These are phyloP conservation scores for Phytophthora chlamydospora DNA, from an alignment of 352 stramenopile species.

Conservation along the genomic window DNA sequence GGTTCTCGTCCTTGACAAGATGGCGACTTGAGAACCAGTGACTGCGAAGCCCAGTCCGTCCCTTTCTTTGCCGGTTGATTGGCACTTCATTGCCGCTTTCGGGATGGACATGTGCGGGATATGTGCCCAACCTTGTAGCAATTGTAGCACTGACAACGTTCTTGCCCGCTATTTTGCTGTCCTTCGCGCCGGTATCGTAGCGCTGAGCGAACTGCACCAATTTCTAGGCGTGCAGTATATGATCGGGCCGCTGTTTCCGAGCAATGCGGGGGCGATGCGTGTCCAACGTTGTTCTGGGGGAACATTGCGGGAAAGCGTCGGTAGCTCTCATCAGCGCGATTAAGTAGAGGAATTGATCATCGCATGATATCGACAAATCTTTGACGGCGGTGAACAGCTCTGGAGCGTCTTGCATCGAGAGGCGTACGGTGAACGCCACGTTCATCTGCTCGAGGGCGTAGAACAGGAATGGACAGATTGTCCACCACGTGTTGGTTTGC, in stretches of 20 bases:
- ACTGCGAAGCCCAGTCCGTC: conserved; percentile 5
- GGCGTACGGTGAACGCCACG: neutral
- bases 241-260: neutral
- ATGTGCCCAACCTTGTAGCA: conserved; percentile 3
- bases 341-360: conserved; percentile 6
- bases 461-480: neutral
- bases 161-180: neutral
- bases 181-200: neutral
- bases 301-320: neutral
- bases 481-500: conserved; percentile 7
- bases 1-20: conserved; percentile 8
- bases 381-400: neutral
- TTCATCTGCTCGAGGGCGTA: conserved; percentile 9
- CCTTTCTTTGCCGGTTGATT: neutral
- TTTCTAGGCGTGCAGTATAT: conserved; percentile 4
- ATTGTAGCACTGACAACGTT: conserved; percentile 11
- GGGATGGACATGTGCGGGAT: neutral
- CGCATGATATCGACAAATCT: neutral
- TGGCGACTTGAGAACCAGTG: conserved; percentile 12
- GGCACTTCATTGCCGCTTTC: too few species aligned
- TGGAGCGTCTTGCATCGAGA: conserved; percentile 2
- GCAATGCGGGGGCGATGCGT: conserved; percentile 5
- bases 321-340: conserved; percentile 9
- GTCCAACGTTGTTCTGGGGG: conserved; percentile 1
- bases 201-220: conserved; percentile 3